Base-by-base conservation (phyloP, 2,329 filamentous ascomycete species). In the Hirsutella thompsonii region DNA sequence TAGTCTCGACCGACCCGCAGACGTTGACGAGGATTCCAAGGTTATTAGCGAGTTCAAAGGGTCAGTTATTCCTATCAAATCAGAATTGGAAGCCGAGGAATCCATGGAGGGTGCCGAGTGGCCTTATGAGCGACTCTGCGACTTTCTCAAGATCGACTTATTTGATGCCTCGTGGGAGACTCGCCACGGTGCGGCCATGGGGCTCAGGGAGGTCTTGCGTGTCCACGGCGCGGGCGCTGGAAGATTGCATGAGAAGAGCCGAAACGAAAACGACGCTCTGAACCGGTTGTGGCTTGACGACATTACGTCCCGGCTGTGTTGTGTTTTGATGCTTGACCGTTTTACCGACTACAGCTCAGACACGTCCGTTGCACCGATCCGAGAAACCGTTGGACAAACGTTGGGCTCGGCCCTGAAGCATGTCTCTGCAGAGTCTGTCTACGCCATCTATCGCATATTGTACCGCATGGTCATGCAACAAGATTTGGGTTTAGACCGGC, bases 321-420 rank as follows among this genome's bases (percentile, higher is more conserved):
- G 86, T 57, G 89, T 98, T 40, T 81, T 98, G 53, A 95, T 98
- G 80, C 78, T 98, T 14, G 92, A 98, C 63, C 81, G 89, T 40
- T 98, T 98, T 56, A 93, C 89, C 42, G 92, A 98, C 56, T 98
- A 95, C 64, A 92, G 93, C 44, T 94, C 89, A 5, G 92, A 98
- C 59, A 98, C 87, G 40, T 94, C 93, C 1, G 88, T 98, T 33
- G 92, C 92, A 1, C 92, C 92, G 0, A 95, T 98, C 47, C 75
- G 92, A 48, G 92, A 98, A 64, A 94, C 89, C 0, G 85, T 94
- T 33, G 92, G 92, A 36, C 92, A 98, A 62, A 90, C 89, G 2
- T 69, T 98, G 13, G 93, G 90, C 51, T 87, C 90, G 11, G 77
- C 93, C 13, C 67, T 98, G 41, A 87, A 85, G 48, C 87, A 94